A percentile compares a stretch with the other conserved stretches of the same genome.
Evolutionary conservation across 495 filamentous ascomycete species (phyloP).

Genomic region (Aspergillus kassunensis): DNA sequence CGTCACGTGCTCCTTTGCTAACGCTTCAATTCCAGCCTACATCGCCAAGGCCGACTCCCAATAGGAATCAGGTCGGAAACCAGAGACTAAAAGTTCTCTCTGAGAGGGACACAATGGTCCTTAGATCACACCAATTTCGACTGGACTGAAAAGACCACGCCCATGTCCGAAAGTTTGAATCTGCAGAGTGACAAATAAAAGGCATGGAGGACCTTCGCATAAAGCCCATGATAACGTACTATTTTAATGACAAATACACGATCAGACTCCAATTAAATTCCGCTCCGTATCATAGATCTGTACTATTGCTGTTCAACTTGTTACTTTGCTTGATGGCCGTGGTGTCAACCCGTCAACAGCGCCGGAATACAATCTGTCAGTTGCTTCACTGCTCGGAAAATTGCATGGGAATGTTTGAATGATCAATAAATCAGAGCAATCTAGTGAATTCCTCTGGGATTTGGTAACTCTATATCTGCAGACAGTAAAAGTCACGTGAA

Average conservation of each 20-base stretch:
- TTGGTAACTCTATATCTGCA: background rate
- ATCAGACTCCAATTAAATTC: conserved; percentile 9
- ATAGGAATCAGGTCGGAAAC: conserved; percentile 40
- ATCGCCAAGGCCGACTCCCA: conserved; percentile 80
- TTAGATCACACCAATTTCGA: conserved; percentile 1
- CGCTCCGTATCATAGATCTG: background rate
- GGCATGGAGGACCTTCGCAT: conserved; percentile 11
- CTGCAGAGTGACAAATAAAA: conserved; percentile 2
- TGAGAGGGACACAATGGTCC: conserved; percentile 22
- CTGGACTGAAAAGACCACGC: conserved; percentile 6
- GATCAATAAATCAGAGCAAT: no score
- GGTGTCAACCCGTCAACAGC: no score
- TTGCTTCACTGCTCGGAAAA: no score
- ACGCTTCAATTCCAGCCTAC: conserved; percentile 53
- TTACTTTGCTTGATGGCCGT: no score
- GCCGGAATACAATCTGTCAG: no score
- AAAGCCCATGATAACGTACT: conserved; percentile 28
- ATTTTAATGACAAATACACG: conserved; percentile 30
- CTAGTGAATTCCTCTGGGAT: background rate
- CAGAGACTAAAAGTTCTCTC: conserved; percentile 34
- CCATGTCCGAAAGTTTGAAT: conserved; percentile 3
- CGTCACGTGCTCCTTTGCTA: conserved; percentile 9
- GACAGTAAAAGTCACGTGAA: conserved; percentile 19
- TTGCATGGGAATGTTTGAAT: no score
- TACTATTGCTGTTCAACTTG: no score